Evolutionary conservation across 2,329 filamentous ascomycete genomes (phyloP).

Genomic region (Lachnellula arida): DNA sequence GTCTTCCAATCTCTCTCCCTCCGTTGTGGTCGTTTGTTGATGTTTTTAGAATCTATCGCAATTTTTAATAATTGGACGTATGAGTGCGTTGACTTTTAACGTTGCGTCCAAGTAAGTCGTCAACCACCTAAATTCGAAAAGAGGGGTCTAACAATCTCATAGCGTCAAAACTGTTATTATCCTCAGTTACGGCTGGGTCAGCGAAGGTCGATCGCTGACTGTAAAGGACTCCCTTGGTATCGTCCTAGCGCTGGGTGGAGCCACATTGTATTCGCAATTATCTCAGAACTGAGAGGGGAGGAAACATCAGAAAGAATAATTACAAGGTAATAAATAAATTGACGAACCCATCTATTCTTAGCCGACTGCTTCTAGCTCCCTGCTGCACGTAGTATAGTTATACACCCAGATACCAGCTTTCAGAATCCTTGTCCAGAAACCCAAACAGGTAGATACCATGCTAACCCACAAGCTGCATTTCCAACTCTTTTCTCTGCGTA

Average conservation of each 20-base stretch:
- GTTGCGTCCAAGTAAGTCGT: conserved; percentile 29
- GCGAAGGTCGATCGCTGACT: conserved; percentile 38
- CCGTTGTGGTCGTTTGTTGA: not conserved
- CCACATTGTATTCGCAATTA: conserved; percentile 41
- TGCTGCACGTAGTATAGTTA: not conserved
- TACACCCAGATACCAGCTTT: too few relatives aligned
- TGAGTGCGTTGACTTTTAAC: conserved; percentile 30
- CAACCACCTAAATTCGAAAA: not conserved
- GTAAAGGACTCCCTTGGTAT: conserved; percentile 39
- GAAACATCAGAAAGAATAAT: not conserved
- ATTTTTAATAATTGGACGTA: conserved; percentile 34
- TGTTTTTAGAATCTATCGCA: conserved; percentile 35
- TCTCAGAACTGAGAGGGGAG: conserved; percentile 22
- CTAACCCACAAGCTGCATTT: not conserved
- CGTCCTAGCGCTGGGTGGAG: conserved; percentile 39
- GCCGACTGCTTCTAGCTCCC: too few relatives aligned
- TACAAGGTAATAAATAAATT: too few relatives aligned
- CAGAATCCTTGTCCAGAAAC: not conserved
- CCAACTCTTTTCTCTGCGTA: not conserved
- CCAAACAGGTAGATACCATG: too few relatives aligned
- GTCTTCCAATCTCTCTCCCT: not conserved
- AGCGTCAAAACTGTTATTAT: conserved; percentile 44
- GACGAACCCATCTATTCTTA: too few relatives aligned
- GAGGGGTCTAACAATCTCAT: conserved; percentile 10
- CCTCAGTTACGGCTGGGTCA: conserved; percentile 41